Evolutionary conservation across 1,284 basidiomycete species (phyloP), one percentile per base, ranked within the genome.

Genomic region (Puccinia hordei): DNA sequence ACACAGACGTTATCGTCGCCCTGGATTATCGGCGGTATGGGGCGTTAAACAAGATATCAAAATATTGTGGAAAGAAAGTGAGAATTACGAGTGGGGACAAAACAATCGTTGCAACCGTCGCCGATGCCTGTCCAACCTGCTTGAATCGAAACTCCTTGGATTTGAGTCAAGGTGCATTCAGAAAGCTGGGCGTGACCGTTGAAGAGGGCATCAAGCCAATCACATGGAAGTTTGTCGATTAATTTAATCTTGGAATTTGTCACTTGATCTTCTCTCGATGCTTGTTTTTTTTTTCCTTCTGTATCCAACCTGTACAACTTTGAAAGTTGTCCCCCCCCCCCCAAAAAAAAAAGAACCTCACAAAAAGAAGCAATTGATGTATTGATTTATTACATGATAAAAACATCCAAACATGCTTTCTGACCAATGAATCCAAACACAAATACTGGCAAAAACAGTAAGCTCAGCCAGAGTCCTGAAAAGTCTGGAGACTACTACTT

Each of bases 121-220:
- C 81, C 10, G 81, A 81, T 73, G 81, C 76, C 33, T 81, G 81
- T 41, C 81, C 81, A 1, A 72, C 81, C n/a, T 81, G 81, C 63
- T 66, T 77, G 41, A 81, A 81, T 57, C 38, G 24, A 44, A 78
- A 78, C 38, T 77, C 69, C 38, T 46, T 81, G 33, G 81, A 81
- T 74, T 55, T 81, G 8, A 79, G 76, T 65, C 71, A 79, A 66
- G 81, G 81, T 17, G 81, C 81, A 5, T 81, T 77, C 61, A 51
- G 57, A 53, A 41, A 46, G 44, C 41, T 75, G 27, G 73, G 73
- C n/a, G 35, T 44, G 2, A 46, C 73, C 9, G 49, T 59, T 17
- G 41, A 75, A 65, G 73, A 65, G 24, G 73, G 75, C 22, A 77
- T 77, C 49, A 65, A 53, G n/a, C 49, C 63, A 19, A 77, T 77